Conservation (phyloP, 2,329 filamentous ascomycete genomes). For the Talaromyces sp. region DNA sequence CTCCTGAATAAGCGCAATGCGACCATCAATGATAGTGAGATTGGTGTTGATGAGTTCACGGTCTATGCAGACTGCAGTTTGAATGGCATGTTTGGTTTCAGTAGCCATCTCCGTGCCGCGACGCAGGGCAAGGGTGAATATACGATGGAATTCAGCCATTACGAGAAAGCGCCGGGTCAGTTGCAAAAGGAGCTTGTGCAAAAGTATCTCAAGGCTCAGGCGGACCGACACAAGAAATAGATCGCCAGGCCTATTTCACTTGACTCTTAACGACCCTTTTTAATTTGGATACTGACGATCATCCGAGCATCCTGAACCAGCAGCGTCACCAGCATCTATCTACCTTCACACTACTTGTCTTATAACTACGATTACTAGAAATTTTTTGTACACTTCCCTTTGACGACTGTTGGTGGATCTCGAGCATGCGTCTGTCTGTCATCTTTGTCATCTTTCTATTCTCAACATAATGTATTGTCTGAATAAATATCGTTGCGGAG, state of each 20-base stretch:
- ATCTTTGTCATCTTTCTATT: neutral
- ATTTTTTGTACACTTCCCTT: constrained; percentile 4
- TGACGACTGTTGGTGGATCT: neutral
- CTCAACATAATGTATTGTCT: neutral
- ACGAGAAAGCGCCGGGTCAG: constrained; percentile 79
- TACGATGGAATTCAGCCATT: constrained; percentile 98
- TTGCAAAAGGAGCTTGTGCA: constrained; percentile 75
- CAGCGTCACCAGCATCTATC: constrained; percentile 5
- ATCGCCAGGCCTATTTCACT: neutral
- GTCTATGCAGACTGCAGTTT: constrained; percentile 87
- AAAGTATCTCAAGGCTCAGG: constrained; percentile 65
- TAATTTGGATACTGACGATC: neutral
- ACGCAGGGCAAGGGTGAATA: constrained; percentile 99
- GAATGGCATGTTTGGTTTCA: constrained; percentile 98
- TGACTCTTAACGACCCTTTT: neutral
- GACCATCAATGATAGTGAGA: constrained; percentile 92
- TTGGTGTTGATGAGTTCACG: constrained; percentile 89
- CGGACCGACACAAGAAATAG: constrained; percentile 62
- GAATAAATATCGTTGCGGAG: neutral
- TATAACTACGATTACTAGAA: constrained; percentile 6
- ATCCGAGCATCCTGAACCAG: neutral
- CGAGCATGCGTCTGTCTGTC: neutral
- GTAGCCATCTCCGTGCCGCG: constrained; percentile 80
- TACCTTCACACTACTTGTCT: constrained; percentile 10
- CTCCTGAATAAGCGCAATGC: constrained; percentile 96